Evolutionary conservation across 441 rosid genomes (phyloP), one percentile per base, ranked within the genome.

Genomic region (Aleurites moluccanus): DNA sequence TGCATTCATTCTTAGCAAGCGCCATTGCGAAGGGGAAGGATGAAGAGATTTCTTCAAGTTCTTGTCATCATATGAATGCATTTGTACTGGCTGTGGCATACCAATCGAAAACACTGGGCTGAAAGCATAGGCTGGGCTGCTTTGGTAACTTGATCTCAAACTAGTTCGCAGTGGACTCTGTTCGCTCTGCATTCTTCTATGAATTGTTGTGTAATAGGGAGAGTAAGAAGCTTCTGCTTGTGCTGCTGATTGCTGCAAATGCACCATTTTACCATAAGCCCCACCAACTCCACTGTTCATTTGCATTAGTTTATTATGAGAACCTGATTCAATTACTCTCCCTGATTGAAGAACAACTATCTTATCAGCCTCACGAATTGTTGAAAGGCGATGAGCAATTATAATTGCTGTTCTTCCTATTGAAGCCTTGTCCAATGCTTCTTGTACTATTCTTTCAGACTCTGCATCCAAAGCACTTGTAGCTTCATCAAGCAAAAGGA

Each of bases 401-500:
- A 85, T 79, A 67, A 89, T 84, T 20, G 90, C 75, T 27, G 90
- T 88, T 73, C 93, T 86, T 60, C 90, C 93, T 23, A 70, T 57
- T 8, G 86, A 84, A 60, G 86, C 91, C 64, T 83, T 79, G 55
- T 85, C 86, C 53, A 89, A 73, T 28, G 91, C 89, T 60, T 83
- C 86, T 74, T 86, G 93, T 35, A 87, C 90, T 45, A 79, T 47
- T 60, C 83, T 86, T 76, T 89, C 90, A 23, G 93, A 83, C 69
- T 88, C 87, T 75, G 84, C 81, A 77, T 89, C 93, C 28, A 86
- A 70, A 18, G 93, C 93, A 72, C 93, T 87, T 1, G 91, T 89
- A 64, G 93, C 91, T 73, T 89, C 93, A 70, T 89, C 91, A 3
- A 89, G 90, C 49, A 89, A 81, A 77, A 89, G 75, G 73, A 89